Evolutionary conservation across 2,329 filamentous ascomycete genomes (phyloP).

Genomic region (Alternaria postmessia): DNA sequence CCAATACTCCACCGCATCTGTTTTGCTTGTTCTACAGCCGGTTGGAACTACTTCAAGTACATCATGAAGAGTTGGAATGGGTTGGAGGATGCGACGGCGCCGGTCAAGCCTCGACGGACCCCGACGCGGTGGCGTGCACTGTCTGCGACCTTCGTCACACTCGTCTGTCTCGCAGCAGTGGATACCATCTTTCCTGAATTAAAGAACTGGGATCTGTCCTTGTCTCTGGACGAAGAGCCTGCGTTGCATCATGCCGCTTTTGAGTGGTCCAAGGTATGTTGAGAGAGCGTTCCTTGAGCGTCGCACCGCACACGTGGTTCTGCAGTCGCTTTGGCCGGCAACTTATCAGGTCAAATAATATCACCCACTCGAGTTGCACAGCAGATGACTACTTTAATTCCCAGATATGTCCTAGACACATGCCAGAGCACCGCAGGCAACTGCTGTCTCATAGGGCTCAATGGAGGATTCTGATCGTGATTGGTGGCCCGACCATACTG

Average conservation of each 20-base stretch:
- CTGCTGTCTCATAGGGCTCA: background rate
- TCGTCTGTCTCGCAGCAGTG: slow-evolving; percentile 28
- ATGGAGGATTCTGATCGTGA: background rate
- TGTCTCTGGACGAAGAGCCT: slow-evolving; percentile 4
- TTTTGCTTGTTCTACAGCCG: slow-evolving; percentile 5
- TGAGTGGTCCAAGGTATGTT: slow-evolving; percentile 36
- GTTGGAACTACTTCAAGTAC: slow-evolving; percentile 4
- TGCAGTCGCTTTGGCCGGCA: slow-evolving; percentile 9
- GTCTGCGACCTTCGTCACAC: slow-evolving; percentile 25
- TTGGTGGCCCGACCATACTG: slow-evolving; percentile 1
- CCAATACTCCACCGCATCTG: slow-evolving; percentile 6
- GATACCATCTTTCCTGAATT: slow-evolving; percentile 28
- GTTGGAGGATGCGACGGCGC: slow-evolving; percentile 14
- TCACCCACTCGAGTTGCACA: background rate
- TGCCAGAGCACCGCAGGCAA: background rate
- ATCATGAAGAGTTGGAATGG: slow-evolving; percentile 36
- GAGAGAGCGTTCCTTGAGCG: slow-evolving; percentile 9
- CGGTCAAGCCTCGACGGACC: slow-evolving; percentile 19
- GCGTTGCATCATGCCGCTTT: slow-evolving; percentile 16
- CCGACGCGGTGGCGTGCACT: slow-evolving; percentile 19
- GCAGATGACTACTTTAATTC: slow-evolving; percentile 5
- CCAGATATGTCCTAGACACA: background rate
- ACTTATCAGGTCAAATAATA: slow-evolving; percentile 15
- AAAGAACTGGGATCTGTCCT: slow-evolving; percentile 16
- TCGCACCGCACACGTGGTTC: slow-evolving; percentile 9